These are phyloP conservation scores for Suillus brevipes DNA, from an alignment of 768 basidiomycete species.

Conservation along the genomic window DNA sequence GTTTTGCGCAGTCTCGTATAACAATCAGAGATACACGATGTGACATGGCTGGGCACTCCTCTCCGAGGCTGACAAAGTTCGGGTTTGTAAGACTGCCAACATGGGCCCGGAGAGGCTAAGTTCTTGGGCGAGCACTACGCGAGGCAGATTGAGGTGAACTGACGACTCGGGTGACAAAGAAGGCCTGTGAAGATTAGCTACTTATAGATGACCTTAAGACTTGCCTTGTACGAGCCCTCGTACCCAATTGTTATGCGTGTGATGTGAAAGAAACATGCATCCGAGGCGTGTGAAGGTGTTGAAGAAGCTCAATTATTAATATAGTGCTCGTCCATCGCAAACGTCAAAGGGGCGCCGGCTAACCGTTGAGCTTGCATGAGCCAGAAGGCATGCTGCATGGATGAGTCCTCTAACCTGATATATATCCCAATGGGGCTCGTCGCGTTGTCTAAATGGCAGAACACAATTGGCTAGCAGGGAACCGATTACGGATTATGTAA, in stretches of 20 bases:
- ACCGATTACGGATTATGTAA: conserved; percentile 12
- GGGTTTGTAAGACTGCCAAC: neutral
- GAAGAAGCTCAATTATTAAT: conserved; percentile 8
- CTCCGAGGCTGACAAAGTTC: neutral
- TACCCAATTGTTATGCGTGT: neutral
- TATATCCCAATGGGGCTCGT: neutral
- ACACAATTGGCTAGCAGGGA: conserved; percentile 4
- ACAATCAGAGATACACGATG: neutral
- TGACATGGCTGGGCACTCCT: neutral
- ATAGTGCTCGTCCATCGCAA: conserved; percentile 14
- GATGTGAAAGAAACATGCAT: conserved; percentile 7
- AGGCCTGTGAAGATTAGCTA: conserved; percentile 5
- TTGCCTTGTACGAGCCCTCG: neutral
- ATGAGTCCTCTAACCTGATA: neutral
- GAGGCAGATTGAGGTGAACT: neutral
- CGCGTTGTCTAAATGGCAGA: neutral
- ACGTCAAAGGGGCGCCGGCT: neutral
- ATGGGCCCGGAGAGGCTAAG: neutral
- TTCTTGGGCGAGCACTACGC: neutral
- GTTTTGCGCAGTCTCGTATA: neutral
- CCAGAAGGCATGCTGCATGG: neutral
- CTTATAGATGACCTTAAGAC: neutral
- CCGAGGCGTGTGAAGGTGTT: conserved; percentile 10
- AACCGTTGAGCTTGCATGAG: neutral
- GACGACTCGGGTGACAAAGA: neutral